Percentiles rank a stretch among this genome's conserved stretches.
Evolutionary conservation across 2,329 filamentous ascomycete genomes (phyloP).

Genomic region (Talaromyces sp.): DNA sequence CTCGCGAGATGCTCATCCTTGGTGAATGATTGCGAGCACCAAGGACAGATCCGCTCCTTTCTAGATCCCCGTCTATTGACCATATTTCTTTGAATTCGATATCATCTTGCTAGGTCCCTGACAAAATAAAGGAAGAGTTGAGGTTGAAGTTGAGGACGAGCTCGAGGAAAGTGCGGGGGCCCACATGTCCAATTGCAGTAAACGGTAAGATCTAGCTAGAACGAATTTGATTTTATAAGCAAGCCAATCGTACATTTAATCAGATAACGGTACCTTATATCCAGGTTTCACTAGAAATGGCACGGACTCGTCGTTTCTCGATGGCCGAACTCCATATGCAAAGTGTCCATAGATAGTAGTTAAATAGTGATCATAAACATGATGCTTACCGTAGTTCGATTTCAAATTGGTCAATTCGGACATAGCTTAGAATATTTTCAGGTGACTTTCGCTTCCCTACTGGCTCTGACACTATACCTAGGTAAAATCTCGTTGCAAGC

Average conservation of each 20-base stretch:
- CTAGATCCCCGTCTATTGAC: neutral
- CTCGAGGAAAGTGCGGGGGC: neutral
- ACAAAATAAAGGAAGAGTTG: neutral
- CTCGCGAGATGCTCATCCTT: slow-evolving; percentile 17
- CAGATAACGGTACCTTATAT: neutral
- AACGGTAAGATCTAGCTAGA: neutral
- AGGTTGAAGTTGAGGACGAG: neutral
- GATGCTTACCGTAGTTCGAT: too few relatives aligned
- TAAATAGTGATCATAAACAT: neutral
- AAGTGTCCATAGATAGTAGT: neutral
- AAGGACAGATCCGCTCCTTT: slow-evolving; percentile 14
- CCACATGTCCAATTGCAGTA: neutral
- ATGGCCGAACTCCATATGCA: neutral
- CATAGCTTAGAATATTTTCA: neutral
- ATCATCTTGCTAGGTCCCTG: neutral
- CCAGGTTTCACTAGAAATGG: neutral
- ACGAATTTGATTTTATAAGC: neutral
- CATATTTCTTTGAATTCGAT: neutral
- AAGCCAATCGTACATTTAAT: too few relatives aligned
- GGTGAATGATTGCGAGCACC: slow-evolving; percentile 14
- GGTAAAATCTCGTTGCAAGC: neutral
- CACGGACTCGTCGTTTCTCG: neutral
- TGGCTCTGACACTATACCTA: neutral
- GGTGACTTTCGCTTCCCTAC: neutral
- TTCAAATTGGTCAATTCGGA: too few relatives aligned